A percentile compares a stretch with the other conserved stretches of the same genome.
phyloP scores from a whole-genome alignment of 768 basidiomycete genomes.

The Trametes cingulata region DNA sequence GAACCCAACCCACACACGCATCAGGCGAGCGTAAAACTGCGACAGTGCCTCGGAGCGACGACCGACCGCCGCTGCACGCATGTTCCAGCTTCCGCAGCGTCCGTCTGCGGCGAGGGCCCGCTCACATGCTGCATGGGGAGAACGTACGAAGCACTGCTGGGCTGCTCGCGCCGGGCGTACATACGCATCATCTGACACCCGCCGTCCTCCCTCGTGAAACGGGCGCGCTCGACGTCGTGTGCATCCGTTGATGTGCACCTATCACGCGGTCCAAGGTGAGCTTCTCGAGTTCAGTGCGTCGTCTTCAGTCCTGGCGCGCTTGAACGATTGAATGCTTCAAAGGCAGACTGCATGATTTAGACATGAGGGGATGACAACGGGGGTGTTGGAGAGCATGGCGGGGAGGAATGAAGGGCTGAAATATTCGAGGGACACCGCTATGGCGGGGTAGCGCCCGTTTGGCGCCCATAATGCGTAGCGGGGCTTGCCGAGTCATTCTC shows the following conservation, averaged over 20 bases:
- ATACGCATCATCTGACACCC: conserved; percentile 16
- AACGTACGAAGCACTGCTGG: neutral
- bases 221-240: neutral
- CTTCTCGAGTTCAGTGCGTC: conserved; percentile 34
- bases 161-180: neutral
- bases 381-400: no score
- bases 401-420: no score
- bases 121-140: neutral
- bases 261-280: conserved; percentile 8
- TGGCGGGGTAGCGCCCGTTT: no score
- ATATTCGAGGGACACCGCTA: no score
- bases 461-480: no score
- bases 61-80: conserved; percentile 2
- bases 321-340: no score
- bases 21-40: neutral
- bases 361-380: no score
- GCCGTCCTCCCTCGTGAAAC: neutral
- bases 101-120: neutral
- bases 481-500: no score
- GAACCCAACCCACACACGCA: no score
- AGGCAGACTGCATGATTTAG: no score
- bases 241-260: conserved; percentile 8
- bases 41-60: neutral
- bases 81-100: neutral
- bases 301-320: neutral